phyloP scores from a whole-genome alignment of 495 filamentous ascomycete genomes.

The Penicillium parvum region DNA sequence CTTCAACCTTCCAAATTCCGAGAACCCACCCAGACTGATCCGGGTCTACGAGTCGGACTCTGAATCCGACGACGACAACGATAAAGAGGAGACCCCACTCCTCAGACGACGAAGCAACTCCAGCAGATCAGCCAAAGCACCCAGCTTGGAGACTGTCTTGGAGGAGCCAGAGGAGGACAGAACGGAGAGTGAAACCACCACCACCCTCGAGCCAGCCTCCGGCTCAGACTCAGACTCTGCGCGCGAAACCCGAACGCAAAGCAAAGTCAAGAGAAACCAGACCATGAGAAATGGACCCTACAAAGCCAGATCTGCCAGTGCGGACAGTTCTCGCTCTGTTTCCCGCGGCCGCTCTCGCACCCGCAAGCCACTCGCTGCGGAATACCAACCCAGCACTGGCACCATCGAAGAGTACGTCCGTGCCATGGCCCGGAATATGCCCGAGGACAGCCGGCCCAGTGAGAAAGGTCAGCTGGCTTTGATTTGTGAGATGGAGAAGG shows the following conservation, averaged over 20 bases:
- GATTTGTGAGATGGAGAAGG: no score
- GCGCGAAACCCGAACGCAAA: not conserved
- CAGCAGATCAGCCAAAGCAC: not conserved
- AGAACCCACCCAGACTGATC: slow-evolving; percentile 8
- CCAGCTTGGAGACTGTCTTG: not conserved
- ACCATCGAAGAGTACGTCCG: not conserved
- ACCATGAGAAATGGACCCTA: not conserved
- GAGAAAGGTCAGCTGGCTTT: no score
- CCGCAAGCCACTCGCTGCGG: not conserved
- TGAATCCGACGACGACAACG: not conserved
- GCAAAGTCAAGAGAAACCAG: not conserved
- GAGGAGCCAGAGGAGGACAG: not conserved
- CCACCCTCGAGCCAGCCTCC: not conserved
- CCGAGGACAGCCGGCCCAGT: no score
- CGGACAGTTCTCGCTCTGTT: not conserved
- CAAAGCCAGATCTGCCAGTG: no score
- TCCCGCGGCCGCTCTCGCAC: not conserved
- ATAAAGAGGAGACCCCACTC: not conserved
- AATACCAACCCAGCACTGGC: not conserved
- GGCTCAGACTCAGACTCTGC: not conserved
- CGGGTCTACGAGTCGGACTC: slow-evolving; percentile 3
- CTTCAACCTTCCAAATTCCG: not conserved
- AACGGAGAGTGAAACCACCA: not conserved
- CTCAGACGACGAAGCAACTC: not conserved
- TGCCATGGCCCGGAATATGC: no score